Evolutionary conservation across 345 rosid species (phyloP).

Genomic region (Erysimum cheiranthoides): DNA sequence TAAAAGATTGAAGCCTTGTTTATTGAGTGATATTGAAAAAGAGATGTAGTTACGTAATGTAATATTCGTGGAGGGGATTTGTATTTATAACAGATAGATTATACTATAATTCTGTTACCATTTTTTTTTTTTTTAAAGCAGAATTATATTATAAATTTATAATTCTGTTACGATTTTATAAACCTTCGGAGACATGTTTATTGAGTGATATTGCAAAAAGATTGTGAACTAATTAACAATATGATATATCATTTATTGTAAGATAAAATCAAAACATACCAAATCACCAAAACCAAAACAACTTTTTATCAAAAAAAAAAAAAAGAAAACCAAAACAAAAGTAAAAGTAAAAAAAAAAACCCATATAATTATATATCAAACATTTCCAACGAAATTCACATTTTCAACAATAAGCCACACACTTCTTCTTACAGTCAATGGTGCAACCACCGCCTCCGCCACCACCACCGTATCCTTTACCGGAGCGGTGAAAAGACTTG

Average conservation of each 20-base stretch:
- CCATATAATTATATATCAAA: background rate
- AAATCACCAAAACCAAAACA: background rate
- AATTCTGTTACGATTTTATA: too few species aligned
- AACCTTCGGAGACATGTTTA: too few species aligned
- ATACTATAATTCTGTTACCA: too few species aligned
- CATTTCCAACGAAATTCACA: background rate
- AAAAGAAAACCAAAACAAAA: too few species aligned
- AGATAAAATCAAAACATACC: background rate
- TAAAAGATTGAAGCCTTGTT: slow-evolving; percentile 85
- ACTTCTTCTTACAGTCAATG: slow-evolving; percentile 87
- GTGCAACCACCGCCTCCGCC: slow-evolving; percentile 98
- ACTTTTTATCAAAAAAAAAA: background rate
- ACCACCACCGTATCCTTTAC: slow-evolving; percentile 77
- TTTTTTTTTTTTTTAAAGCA: too few species aligned
- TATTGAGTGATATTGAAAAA: too few species aligned
- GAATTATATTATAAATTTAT: too few species aligned
- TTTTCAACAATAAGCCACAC: slow-evolving; percentile 70
- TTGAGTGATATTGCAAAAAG: too few species aligned
- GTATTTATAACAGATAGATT: slow-evolving; percentile 15
- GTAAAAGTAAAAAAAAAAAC: background rate
- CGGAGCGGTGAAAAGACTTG: slow-evolving; percentile 73
- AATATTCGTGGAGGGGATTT: background rate
- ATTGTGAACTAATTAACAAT: background rate
- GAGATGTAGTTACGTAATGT: too few species aligned
- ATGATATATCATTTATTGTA: background rate